Evolutionary conservation across 495 filamentous ascomycete species (phyloP).

Genomic region (Clohesyomyces aquaticus): DNA sequence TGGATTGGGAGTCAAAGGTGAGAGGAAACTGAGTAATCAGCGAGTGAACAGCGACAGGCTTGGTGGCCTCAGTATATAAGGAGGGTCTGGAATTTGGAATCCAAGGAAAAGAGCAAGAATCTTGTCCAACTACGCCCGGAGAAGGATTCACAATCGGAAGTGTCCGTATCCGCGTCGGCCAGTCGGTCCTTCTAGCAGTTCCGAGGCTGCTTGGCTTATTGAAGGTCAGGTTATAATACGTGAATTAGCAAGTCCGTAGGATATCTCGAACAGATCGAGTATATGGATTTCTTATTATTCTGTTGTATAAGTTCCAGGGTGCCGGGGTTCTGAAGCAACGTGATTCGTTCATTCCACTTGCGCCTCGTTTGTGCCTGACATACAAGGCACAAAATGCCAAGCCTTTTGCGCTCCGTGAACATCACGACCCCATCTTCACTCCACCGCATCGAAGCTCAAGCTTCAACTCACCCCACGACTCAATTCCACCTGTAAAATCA

Average conservation of each 20-base stretch:
- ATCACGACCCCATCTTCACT: background rate
- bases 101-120: background rate
- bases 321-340: too few relatives aligned
- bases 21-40: background rate
- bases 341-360: too few relatives aligned
- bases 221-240: too few relatives aligned
- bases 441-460: background rate
- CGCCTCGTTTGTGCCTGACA: too few relatives aligned
- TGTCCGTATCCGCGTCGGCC: background rate
- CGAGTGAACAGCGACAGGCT: background rate
- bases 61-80: background rate
- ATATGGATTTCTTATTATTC: too few relatives aligned
- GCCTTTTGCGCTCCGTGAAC: background rate
- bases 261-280: too few relatives aligned
- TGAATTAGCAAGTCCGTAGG: too few relatives aligned
- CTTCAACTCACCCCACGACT: background rate
- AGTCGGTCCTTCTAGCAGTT: too few relatives aligned
- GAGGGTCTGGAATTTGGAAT: too few relatives aligned
- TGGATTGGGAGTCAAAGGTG: slow-evolving; percentile 15
- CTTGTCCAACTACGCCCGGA: too few relatives aligned
- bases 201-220: too few relatives aligned
- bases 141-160: background rate
- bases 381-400: background rate
- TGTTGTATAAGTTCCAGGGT: too few relatives aligned
- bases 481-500: background rate